Evolutionary conservation across 768 basidiomycete species (phyloP), one percentile per base, ranked within the genome.

Genomic region (Lentinula sp.): DNA sequence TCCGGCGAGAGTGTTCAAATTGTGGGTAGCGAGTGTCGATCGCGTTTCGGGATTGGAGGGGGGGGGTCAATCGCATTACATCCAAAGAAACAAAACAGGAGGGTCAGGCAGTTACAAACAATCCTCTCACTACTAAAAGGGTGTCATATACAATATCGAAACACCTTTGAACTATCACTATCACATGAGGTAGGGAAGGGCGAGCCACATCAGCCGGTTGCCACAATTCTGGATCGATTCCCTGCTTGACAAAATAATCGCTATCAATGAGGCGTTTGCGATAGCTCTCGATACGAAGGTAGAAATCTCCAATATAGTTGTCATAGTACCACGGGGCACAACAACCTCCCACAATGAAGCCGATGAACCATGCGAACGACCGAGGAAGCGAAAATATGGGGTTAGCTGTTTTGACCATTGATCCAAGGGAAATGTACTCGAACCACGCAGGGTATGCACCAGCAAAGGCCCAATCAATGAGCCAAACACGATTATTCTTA

Each of bases 401-500:
- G 33, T 33, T 45, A 6, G 15, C 57, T 15, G 57, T 43, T 35
- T 59, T 59, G 15, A 43, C 57, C 57, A 61, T 64, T 20, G 15
- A n/a, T 18, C 23, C 37, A 23, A 56, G 33, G 6, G 37, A n/a
- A 15, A 46, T n/a, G 32, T 60, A 60, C 12, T 60, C 59, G 23
- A 60, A 60, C 59, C 59, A 60, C 9, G 15, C 10, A 2, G 59
- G 59, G 50, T 60, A 60, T 9, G 50, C 46, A 46, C 59, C 59
- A 23, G 59, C 23, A n/a, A 36, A 60, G n/a, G 20, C 59, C 59
- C 59, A 60, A 28, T 60, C 59, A 37, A 60, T 37, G 13, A 60
- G 32, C 54, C 60, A 63, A 4, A 56, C 43, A 13, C 46, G 57
- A 8, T 66, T 65, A 20, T 63, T 62, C 9, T 64, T 60, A 37